These are phyloP conservation scores for Rubia tinctorum DNA, from an alignment of 305 asterid species.

Conservation along the genomic window DNA sequence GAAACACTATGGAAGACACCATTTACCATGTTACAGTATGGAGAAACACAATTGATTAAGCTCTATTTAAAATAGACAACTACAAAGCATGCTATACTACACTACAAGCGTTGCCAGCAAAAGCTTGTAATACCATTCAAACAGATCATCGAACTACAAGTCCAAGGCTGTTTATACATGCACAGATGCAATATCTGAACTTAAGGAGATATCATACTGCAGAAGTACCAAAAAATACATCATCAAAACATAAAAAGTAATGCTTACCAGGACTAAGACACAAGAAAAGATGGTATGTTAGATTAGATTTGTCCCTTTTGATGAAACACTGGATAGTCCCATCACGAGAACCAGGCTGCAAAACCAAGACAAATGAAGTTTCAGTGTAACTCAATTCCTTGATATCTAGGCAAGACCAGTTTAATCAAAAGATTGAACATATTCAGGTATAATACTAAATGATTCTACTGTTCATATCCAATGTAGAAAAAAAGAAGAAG, in stretches of 20 bases:
- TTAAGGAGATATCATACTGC: not conserved
- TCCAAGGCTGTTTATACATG: not conserved
- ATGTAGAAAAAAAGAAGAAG: not conserved
- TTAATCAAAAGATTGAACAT: not conserved
- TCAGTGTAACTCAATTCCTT: not conserved
- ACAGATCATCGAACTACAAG: not conserved
- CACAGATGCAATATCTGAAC: not conserved
- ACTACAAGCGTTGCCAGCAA: not conserved
- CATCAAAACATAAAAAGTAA: not conserved
- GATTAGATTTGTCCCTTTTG: slow-evolving; percentile 71
- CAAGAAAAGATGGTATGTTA: slow-evolving; percentile 69
- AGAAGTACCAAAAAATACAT: not conserved
- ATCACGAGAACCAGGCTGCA: slow-evolving; percentile 84
- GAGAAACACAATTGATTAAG: not conserved
- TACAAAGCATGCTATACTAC: not conserved
- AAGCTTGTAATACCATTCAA: not conserved
- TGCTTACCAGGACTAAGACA: slow-evolving; percentile 84
- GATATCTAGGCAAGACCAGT: not conserved
- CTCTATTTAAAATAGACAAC: not conserved
- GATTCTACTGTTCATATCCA: not conserved
- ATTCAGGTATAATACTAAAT: not conserved
- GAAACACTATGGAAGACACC: not conserved
- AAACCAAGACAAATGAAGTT: slow-evolving; percentile 10
- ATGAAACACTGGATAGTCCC: slow-evolving; percentile 86
- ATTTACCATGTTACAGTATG: not conserved